Evolutionary conservation across 2,329 filamentous ascomycete species (phyloP).

Genomic region (Fusarium gaditjirri): DNA sequence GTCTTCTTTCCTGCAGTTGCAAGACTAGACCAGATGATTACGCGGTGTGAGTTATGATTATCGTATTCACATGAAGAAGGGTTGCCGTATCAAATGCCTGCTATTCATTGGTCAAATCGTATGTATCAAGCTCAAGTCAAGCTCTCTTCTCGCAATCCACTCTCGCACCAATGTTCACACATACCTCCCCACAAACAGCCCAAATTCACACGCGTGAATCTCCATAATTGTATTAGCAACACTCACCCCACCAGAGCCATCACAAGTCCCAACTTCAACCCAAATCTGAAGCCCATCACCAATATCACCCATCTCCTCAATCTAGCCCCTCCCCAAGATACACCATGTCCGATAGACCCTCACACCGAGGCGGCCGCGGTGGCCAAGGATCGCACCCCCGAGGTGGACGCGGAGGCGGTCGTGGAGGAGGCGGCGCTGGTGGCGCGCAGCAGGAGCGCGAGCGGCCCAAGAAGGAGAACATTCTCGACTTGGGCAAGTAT

Average conservation of each 20-base stretch:
- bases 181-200: background rate
- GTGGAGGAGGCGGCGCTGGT: constrained; percentile 58
- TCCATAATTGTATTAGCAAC: constrained; percentile 12
- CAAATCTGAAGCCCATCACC: constrained; percentile 30
- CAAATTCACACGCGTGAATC: background rate
- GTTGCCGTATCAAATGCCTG: background rate
- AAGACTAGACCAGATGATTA: background rate
- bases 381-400: constrained; percentile 55
- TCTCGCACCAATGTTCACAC: constrained; percentile 1
- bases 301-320: constrained; percentile 16
- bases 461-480: constrained; percentile 97
- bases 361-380: constrained; percentile 59
- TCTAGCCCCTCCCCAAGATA: constrained; percentile 13
- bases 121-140: background rate
- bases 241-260: constrained; percentile 35
- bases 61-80: constrained; percentile 6
- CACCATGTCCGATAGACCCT: constrained; percentile 63
- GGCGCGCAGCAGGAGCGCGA: constrained; percentile 64
- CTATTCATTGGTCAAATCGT: constrained; percentile 23
- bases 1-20: background rate
- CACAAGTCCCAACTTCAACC: constrained; percentile 35
- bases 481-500: constrained; percentile 93
- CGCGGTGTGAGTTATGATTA: background rate
- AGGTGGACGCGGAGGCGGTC: constrained; percentile 59
- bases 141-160: background rate